These are phyloP conservation scores for Chalciporus pseudorubinellus DNA, from an alignment of 768 basidiomycete species.

Conservation along the genomic window DNA sequence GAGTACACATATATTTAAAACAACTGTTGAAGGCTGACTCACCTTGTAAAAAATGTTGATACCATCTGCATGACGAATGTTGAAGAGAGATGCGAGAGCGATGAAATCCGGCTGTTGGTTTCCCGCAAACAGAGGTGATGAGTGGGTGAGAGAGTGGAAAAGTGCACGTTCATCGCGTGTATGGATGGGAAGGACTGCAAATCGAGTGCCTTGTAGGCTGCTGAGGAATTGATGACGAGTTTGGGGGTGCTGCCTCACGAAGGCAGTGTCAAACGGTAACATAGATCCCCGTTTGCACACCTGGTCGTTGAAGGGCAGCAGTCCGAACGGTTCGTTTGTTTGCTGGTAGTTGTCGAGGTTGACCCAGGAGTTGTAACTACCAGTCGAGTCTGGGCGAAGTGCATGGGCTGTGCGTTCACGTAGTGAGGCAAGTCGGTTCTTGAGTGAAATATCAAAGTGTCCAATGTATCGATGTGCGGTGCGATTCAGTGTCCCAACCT, in stretches of 20 bases:
- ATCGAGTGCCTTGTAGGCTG: neutral
- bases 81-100: too few relatives aligned
- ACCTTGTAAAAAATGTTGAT: too few relatives aligned
- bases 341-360: neutral
- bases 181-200: conserved; percentile 5
- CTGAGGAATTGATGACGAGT: conserved; percentile 1
- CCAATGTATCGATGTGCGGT: neutral
- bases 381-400: neutral
- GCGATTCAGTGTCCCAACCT: neutral
- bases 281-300: neutral
- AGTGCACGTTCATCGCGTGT: neutral
- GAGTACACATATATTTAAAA: too few relatives aligned
- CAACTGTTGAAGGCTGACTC: too few relatives aligned
- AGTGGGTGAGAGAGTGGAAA: neutral
- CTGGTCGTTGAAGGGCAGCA: neutral
- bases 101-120: too few relatives aligned
- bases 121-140: too few relatives aligned
- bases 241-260: neutral
- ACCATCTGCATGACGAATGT: too few relatives aligned
- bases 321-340: neutral
- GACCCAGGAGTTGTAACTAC: neutral
- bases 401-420: neutral
- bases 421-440: neutral
- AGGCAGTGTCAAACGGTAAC: neutral
- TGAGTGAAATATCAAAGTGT: neutral